Percentiles rank a stretch among this genome's conserved stretches.
Conservation (phyloP, 257 asterid genomes). For the Solanum pinnatisectum region DNA sequence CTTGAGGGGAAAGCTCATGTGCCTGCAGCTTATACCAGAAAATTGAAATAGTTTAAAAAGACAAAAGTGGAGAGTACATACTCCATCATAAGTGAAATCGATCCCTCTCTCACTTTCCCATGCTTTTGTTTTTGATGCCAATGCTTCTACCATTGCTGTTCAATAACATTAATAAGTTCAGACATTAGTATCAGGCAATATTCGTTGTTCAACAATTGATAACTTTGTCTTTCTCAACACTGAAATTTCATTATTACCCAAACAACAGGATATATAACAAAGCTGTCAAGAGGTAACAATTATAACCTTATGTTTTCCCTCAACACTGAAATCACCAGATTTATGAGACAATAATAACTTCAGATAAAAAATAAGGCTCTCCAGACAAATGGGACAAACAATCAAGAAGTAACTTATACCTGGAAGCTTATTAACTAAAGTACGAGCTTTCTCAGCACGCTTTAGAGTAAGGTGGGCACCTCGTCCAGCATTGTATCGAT, state of each 20-base stretch:
- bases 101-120: slow-evolving; percentile 90
- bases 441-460: slow-evolving; percentile 98
- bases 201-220: background rate
- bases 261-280: background rate
- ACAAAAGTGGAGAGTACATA: slow-evolving; percentile 17
- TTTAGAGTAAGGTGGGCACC: slow-evolving; percentile 95
- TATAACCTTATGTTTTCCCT: background rate
- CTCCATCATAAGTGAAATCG: slow-evolving; percentile 84
- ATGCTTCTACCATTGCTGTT: slow-evolving; percentile 82
- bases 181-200: background rate
- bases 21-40: background rate
- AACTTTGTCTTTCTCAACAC: background rate
- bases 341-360: background rate
- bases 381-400: background rate
- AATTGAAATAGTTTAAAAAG: background rate
- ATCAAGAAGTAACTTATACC: slow-evolving; percentile 30
- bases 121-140: slow-evolving; percentile 61
- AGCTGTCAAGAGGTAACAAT: background rate
- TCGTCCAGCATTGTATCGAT: slow-evolving; percentile 92
- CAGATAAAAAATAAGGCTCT: background rate
- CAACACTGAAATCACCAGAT: background rate
- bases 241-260: background rate
- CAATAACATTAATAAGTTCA: background rate
- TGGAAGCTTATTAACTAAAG: slow-evolving; percentile 81
- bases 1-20: background rate